A percentile compares a stretch with the other conserved stretches of the same genome.
These are phyloP conservation scores for Pleurotus eryngii DNA, from an alignment of 768 basidiomycete genomes.

Conservation along the genomic window DNA sequence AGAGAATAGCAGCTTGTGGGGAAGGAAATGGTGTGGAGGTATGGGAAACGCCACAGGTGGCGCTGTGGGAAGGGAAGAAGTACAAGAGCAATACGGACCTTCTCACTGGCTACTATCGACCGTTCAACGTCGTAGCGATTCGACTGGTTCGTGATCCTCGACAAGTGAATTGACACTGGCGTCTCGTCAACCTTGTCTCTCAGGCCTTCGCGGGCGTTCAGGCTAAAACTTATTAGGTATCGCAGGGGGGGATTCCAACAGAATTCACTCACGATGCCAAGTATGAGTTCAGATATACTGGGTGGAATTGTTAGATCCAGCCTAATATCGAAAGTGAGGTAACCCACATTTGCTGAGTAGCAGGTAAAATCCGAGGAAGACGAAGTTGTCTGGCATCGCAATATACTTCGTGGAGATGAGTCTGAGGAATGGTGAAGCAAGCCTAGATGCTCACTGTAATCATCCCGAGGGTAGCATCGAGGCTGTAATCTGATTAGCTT, in stretches of 20 bases:
- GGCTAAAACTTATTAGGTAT: neutral
- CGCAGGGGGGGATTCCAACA: neutral
- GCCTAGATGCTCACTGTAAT: neutral
- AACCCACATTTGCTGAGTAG: conserved; percentile 8
- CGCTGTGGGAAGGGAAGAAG: neutral
- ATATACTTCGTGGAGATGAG: neutral
- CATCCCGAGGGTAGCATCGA: conserved; percentile 8
- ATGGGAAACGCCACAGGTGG: neutral
- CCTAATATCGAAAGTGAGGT: neutral
- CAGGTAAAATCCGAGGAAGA: conserved; percentile 9
- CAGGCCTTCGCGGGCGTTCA: conserved; percentile 6
- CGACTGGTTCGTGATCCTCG: conserved; percentile 3
- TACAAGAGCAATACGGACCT: neutral
- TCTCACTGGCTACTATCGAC: conserved; percentile 1
- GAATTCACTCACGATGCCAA: conserved; percentile 5
- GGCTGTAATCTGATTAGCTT: neutral
- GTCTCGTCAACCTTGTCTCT: conserved; percentile 6
- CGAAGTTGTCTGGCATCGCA: conserved; percentile 7
- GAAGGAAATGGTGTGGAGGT: neutral
- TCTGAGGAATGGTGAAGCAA: neutral
- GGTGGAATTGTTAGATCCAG: neutral
- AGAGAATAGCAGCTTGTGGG: neutral
- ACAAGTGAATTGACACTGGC: conserved; percentile 7
- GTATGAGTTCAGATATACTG: conserved; percentile 8
- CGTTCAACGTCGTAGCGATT: conserved; percentile 5